Evolutionary conservation across 192 early-diverging fungal species (phyloP).

Genomic region (Dispira simplex): DNA sequence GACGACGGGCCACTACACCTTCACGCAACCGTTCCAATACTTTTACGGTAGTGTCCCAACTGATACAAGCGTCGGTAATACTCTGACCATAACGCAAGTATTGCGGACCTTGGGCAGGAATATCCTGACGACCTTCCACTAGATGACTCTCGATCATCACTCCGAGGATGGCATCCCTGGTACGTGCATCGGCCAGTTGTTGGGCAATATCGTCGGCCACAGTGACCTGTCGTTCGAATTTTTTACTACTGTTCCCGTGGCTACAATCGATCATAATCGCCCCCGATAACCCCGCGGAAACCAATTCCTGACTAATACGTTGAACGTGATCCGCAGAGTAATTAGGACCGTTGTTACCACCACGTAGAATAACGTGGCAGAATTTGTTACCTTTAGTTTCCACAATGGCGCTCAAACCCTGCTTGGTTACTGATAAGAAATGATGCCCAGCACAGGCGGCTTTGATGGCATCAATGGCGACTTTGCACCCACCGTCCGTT

Average conservation of each 20-base stretch:
- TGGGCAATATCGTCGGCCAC: constrained; percentile 55
- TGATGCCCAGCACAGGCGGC: constrained; percentile 60
- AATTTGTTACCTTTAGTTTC: constrained; percentile 76
- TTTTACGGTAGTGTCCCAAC: constrained; percentile 76
- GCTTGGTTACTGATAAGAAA: constrained; percentile 76
- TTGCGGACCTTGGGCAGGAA: constrained; percentile 52
- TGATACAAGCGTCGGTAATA: constrained; percentile 87
- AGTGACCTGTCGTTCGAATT: constrained; percentile 67
- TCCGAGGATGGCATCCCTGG: constrained; percentile 67
- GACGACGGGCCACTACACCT: constrained; percentile 52
- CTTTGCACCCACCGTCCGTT: constrained; percentile 59
- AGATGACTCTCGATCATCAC: constrained; percentile 95
- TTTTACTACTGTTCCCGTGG: constrained; percentile 88
- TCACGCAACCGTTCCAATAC: constrained; percentile 56
- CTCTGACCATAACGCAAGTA: constrained; percentile 71
- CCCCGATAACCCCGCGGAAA: constrained; percentile 30
- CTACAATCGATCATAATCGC: constrained; percentile 90
- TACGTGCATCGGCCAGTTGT: constrained; percentile 30
- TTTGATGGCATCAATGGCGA: constrained; percentile 88
- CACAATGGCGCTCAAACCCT: constrained; percentile 67
- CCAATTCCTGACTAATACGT: constrained; percentile 35
- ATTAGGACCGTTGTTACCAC: constrained; percentile 77
- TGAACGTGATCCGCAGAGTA: constrained; percentile 61
- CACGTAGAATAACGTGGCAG: constrained; percentile 91
- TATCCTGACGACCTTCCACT: constrained; percentile 70